Evolutionary conservation across 768 basidiomycete species (phyloP).

Genomic region (Mycena indigotica): DNA sequence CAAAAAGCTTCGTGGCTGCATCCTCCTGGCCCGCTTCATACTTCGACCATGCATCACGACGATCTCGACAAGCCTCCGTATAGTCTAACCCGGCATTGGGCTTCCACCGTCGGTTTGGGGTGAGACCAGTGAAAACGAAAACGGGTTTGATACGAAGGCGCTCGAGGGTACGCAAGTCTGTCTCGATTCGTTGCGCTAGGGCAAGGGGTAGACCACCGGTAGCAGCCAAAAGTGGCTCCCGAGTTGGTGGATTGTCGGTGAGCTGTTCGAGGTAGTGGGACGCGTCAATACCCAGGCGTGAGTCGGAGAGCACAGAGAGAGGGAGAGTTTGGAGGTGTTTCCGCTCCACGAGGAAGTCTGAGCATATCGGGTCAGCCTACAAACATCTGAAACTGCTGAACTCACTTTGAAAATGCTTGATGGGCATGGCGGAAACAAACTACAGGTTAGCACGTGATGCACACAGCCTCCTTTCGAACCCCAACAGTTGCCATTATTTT

Average conservation of each 20-base stretch:
- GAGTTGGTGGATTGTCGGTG: slow-evolving; percentile 71
- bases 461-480: neutral
- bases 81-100: slow-evolving; percentile 58
- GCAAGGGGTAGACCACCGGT: slow-evolving; percentile 94
- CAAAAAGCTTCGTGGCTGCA: slow-evolving; percentile 82
- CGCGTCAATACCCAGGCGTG: slow-evolving; percentile 96
- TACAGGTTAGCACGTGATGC: neutral
- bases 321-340: slow-evolving; percentile 85
- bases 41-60: slow-evolving; percentile 86
- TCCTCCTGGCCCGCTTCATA: slow-evolving; percentile 94
- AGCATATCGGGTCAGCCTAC: no score
- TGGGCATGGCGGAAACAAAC: slow-evolving; percentile 56
- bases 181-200: slow-evolving; percentile 84
- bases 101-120: slow-evolving; percentile 75
- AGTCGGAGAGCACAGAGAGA: slow-evolving; percentile 80
- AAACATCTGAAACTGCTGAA: no score
- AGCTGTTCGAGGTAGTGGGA: slow-evolving; percentile 84
- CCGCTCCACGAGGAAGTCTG: slow-evolving; percentile 85
- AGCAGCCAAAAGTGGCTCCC: slow-evolving; percentile 91
- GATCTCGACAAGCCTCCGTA: slow-evolving; percentile 71
- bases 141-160: slow-evolving; percentile 94
- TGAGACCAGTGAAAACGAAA: slow-evolving; percentile 94
- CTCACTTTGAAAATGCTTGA: slow-evolving; percentile 84
- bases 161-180: slow-evolving; percentile 88
- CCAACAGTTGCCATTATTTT: neutral